These are phyloP conservation scores for Eucalyptus regnans DNA, from an alignment of 345 rosid genomes.

Conservation along the genomic window DNA sequence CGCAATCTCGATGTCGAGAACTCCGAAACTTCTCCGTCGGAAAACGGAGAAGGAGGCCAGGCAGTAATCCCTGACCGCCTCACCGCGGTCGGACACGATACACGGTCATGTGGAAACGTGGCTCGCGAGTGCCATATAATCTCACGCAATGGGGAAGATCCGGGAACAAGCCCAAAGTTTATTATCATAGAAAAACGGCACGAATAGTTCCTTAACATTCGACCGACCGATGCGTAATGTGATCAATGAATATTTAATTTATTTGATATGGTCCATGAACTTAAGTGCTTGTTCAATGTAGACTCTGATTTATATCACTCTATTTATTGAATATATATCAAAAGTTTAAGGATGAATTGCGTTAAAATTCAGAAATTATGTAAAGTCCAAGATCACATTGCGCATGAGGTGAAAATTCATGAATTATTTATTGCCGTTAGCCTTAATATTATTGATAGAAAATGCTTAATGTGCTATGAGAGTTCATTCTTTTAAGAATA, in stretches of 20 bases:
- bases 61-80: not conserved
- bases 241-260: rapidly evolving
- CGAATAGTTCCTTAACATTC: too few species aligned
- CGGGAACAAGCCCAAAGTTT: too few species aligned
- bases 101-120: not conserved
- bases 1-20: not conserved
- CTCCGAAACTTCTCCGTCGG: not conserved
- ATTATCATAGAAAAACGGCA: too few species aligned
- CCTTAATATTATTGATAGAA: too few species aligned
- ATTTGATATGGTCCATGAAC: rapidly evolving
- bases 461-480: too few species aligned
- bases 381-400: rapidly evolving
- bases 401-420: rapidly evolving
- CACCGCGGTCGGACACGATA: not conserved
- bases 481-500: too few species aligned
- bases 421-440: rapidly evolving
- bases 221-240: rapidly evolving
- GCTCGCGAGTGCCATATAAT: not conserved
- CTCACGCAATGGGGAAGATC: not conserved
- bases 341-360: rapidly evolving
- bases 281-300: rapidly evolving
- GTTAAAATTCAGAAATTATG: rapidly evolving
- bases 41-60: not conserved
- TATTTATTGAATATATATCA: too few species aligned
- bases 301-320: rapidly evolving